These are phyloP conservation scores for Nymphaea colorata DNA, from an alignment of 164 flowering plant genomes.

Conservation along the genomic window DNA sequence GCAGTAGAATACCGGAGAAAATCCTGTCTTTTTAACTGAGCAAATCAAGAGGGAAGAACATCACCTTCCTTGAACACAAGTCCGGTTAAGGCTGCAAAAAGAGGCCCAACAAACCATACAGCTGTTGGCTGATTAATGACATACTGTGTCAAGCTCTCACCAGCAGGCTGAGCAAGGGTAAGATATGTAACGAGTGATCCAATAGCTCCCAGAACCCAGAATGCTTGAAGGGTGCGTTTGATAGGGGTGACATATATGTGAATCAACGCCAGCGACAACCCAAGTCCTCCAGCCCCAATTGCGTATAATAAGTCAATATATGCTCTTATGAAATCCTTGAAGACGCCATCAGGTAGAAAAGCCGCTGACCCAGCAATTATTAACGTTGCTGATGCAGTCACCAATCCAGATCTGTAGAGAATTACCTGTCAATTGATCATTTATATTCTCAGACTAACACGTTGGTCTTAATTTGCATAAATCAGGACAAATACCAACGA, in stretches of 20 bases:
- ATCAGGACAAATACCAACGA: too few species aligned
- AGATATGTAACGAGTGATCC: constrained; percentile 58
- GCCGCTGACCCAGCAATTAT: constrained; percentile 61
- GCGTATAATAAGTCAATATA: constrained; percentile 42
- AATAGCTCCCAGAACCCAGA: constrained; percentile 69
- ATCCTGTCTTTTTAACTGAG: too few species aligned
- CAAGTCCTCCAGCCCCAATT: constrained; percentile 69
- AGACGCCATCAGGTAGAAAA: constrained; percentile 33
- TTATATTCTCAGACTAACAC: background rate
- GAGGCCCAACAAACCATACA: constrained; percentile 92
- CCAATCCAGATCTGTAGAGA: constrained; percentile 72
- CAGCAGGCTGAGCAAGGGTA: constrained; percentile 50
- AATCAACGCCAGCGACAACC: constrained; percentile 68
- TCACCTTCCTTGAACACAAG: constrained; percentile 98
- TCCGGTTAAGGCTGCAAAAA: constrained; percentile 88
- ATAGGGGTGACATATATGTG: constrained; percentile 92
- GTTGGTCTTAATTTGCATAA: background rate
- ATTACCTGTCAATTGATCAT: constrained; percentile 43
- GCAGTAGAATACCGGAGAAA: too few species aligned
- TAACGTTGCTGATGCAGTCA: constrained; percentile 72
- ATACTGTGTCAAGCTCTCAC: constrained; percentile 51
- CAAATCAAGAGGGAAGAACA: too few species aligned
- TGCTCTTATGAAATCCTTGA: constrained; percentile 25
- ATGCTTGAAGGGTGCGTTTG: constrained; percentile 83
- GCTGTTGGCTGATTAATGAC: constrained; percentile 53